A percentile compares a stretch with the other conserved stretches of the same genome.
Conservation (phyloP, 108 stramenopile genomes). For the Tribonema minus region DNA sequence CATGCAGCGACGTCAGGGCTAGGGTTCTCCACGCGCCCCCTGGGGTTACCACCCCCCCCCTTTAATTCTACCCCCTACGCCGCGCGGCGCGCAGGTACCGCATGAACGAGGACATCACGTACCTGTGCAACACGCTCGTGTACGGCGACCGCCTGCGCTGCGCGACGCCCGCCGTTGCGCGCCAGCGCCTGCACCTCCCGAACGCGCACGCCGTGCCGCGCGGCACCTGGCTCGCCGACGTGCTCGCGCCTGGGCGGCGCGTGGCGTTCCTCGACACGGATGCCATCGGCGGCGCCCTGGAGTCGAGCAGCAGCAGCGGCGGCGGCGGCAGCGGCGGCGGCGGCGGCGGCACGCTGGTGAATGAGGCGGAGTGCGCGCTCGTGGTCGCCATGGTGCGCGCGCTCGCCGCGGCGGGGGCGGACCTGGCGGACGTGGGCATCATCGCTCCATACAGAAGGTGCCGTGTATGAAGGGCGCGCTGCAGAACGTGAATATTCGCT, state of each 20-base stretch:
- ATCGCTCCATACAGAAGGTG: slow-evolving; percentile 85
- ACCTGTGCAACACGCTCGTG: slow-evolving; percentile 73
- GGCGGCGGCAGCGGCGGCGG: slow-evolving; percentile 7
- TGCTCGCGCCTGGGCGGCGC: slow-evolving; percentile 63
- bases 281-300: slow-evolving; percentile 46
- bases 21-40: too few relatives aligned
- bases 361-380: slow-evolving; percentile 19
- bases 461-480: too few relatives aligned
- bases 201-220: slow-evolving; percentile 6
- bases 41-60: too few relatives aligned
- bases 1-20: too few relatives aligned
- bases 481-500: too few relatives aligned
- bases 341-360: slow-evolving; percentile 27
- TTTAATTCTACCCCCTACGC: too few relatives aligned
- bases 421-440: slow-evolving; percentile 61
- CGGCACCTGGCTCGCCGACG: slow-evolving; percentile 52
- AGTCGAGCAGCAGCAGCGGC: slow-evolving; percentile 23
- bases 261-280: slow-evolving; percentile 86
- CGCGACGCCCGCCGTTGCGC: slow-evolving; percentile 67
- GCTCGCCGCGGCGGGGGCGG: slow-evolving; percentile 16
- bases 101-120: slow-evolving; percentile 85
- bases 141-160: slow-evolving; percentile 79
- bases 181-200: slow-evolving; percentile 55
- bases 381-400: slow-evolving; percentile 29
- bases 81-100: too few relatives aligned